Evolutionary conservation across 2,329 filamentous ascomycete genomes (phyloP), one percentile per base, ranked within the genome.

Genomic region (Pestalotiopsis sp.): DNA sequence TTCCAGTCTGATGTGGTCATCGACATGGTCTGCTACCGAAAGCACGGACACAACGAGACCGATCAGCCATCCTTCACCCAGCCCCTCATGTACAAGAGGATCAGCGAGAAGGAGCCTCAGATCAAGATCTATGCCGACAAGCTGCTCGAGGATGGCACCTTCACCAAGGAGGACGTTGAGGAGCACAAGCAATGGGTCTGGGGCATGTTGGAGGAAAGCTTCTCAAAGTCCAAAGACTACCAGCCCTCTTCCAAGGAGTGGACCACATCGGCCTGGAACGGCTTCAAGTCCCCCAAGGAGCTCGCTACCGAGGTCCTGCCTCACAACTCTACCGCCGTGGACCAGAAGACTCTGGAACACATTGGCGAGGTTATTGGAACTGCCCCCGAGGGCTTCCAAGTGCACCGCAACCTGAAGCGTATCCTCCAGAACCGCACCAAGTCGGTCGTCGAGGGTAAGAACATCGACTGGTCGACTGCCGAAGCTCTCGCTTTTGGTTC

Each of bases 121-220:
- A 90, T 99, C 68, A 92, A 97, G 78, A 93, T 93, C 76, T 99
- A 99, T 79, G 89, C 96, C 73, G 89, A 97, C 77, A 93, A 97
- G 86, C 90, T 99, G 66, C 86, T 98, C 57, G 86, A 94, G 70
- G 94, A 98, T 77, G 94, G 94, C 75, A 97, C 93, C 66, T 99
- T 99, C 84, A 97, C 93, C 73, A 95, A 97, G 84, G 94, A 96
- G 76, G 96, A 99, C 78, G 92, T 99, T 69, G 95, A 99, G 68
- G 96, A 99, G 86, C 96, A 99, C 87, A 97, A 97, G 88, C 93
- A 97, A 81, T 99, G 96, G 96, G 96, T 98, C 69, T 99, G 95
- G 96, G 93, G 93, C 70, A 98, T 98, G 94, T 87, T 99, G 68
- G 95, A 97, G 78, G 95, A 98, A 81, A 98, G 94, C 83, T 99